Conservation (phyloP, 2,329 filamentous ascomycete species). For the Zymoseptoria crescenta region DNA sequence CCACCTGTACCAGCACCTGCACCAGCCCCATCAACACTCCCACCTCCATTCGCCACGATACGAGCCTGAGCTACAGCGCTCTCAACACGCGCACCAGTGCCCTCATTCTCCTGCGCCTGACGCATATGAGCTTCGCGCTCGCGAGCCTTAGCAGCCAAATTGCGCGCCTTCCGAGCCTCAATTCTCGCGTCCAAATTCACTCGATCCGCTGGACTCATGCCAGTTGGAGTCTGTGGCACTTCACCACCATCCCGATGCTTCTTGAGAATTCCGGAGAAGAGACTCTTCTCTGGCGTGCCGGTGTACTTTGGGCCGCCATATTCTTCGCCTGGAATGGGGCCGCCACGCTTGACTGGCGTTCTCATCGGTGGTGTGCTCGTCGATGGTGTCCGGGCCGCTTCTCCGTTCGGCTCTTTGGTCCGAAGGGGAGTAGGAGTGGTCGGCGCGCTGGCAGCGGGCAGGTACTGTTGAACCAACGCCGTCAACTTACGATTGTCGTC, state of each 20-base stretch:
- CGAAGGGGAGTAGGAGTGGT: neutral
- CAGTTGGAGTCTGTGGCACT: neutral
- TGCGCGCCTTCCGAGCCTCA: neutral
- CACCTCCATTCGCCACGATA: neutral
- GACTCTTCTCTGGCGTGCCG: neutral
- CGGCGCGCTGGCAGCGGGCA: neutral
- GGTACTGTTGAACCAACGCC: neutral
- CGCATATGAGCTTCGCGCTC: no score
- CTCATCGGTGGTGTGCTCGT: neutral
- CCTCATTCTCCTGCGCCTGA: no score
- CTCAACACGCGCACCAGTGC: no score
- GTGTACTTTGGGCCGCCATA: constrained; percentile 4
- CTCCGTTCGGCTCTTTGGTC: neutral
- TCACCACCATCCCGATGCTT: neutral
- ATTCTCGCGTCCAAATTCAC: neutral
- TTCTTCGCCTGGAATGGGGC: neutral
- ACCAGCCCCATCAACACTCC: neutral
- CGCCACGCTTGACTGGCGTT: neutral
- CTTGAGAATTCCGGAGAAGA: neutral
- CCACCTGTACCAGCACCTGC: neutral
- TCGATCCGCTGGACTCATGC: neutral
- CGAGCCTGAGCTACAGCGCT: no score
- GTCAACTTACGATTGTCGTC: constrained; percentile 1
- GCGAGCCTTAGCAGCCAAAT: neutral
- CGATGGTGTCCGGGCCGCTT: neutral